Evolutionary conservation across 768 basidiomycete genomes (phyloP), one percentile per base, ranked within the genome.

Genomic region (Boletus reticuloceps): DNA sequence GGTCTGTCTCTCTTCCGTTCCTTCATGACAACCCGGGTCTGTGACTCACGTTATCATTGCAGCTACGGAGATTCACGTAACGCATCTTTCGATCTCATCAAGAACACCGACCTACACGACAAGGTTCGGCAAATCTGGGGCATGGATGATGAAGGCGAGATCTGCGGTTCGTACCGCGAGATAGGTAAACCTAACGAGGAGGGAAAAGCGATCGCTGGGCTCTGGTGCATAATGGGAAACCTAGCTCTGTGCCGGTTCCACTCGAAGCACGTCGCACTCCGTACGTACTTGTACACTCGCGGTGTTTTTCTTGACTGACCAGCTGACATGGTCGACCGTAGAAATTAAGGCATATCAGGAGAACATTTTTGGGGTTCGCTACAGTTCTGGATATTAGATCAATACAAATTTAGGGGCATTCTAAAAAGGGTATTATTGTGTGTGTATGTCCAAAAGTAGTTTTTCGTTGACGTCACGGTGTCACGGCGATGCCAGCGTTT

Each of bases 331-430:
- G 20, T 14, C 17, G 19, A 34, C 34, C 47, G 19, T 65, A 88
- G 86, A 88, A 70, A 88, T 89, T 65, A 88, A 86, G 64, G 86
- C 86, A 0, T 79, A 79, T 27, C 80, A 86, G 55, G 82, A 82
- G 56, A 75, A 75, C 1, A 7, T 83, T 29, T 75, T 71, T 6
- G 57, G 67, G 14, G 50, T 29, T 56, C 64, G 63, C n/a, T 69
- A 69, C 38, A 7, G 17, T 25, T 27, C 22, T 10, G 20, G 32
- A 16, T 29, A 39, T 38, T 54, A n/a, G n/a, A n/a, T n/a, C n/a
- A n/a, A n/a, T n/a, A n/a, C n/a, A n/a, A n/a, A n/a, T n/a, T 8
- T 9, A 8, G 29, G 29, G 29, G 11, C 39, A 1, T 6, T 37
- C 58, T 38, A 37, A 48, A 60, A 36, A 16, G 11, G 0, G n/a